Percentiles rank a stretch among this genome's conserved stretches.
These are phyloP conservation scores for Linum trigynum DNA, from an alignment of 345 rosid genomes.

Conservation along the genomic window DNA sequence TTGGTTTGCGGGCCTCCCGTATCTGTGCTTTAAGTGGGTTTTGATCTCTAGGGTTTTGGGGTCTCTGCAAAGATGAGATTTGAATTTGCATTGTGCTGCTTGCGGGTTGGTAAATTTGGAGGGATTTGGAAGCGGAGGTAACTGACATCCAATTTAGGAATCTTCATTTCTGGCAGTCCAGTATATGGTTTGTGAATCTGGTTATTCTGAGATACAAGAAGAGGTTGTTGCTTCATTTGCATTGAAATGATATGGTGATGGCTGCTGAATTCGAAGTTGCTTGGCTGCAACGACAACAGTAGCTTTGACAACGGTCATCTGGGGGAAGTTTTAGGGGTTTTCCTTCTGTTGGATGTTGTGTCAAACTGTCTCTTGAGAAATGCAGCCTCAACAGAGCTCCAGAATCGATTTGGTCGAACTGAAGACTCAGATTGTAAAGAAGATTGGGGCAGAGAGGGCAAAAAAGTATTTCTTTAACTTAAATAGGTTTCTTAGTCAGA, in stretches of 20 bases:
- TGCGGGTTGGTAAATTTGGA: slow-evolving; percentile 19
- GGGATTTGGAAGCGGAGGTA: slow-evolving; percentile 26
- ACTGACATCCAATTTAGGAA: background rate
- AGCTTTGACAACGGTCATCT: slow-evolving; percentile 24
- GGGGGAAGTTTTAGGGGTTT: slow-evolving; percentile 16
- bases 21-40: slow-evolving; percentile 23
- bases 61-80: slow-evolving; percentile 44
- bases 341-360: slow-evolving; percentile 33
- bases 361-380: slow-evolving; percentile 42
- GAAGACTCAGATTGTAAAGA: slow-evolving; percentile 29
- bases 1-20: slow-evolving; percentile 21
- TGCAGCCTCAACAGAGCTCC: slow-evolving; percentile 71
- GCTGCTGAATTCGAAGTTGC: slow-evolving; percentile 21
- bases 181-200: slow-evolving; percentile 9
- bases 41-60: slow-evolving; percentile 64
- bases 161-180: slow-evolving; percentile 3
- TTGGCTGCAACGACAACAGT: slow-evolving; percentile 27
- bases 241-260: slow-evolving; percentile 16
- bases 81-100: slow-evolving; percentile 46
- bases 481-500: slow-evolving; percentile 28
- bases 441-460: slow-evolving; percentile 29
- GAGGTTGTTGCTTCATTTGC: slow-evolving; percentile 17
- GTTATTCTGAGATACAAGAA: background rate
- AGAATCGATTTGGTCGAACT: slow-evolving; percentile 48
- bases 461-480: slow-evolving; percentile 29